Evolutionary conservation across 768 basidiomycete genomes (phyloP).

Genomic region (Lactifluus volemus): DNA sequence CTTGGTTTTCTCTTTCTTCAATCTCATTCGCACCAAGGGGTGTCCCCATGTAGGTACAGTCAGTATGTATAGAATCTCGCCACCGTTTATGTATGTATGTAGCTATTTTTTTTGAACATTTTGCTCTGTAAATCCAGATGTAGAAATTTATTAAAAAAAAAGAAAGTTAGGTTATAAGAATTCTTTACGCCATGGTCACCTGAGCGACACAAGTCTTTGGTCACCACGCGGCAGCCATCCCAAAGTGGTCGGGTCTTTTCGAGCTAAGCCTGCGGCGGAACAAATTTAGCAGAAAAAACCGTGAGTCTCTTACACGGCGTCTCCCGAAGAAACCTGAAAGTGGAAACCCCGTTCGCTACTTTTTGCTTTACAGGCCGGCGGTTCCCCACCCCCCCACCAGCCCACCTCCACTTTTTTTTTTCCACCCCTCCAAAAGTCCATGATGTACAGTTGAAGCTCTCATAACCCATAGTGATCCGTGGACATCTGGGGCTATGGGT

Average conservation of each 20-base stretch:
- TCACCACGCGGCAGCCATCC: background rate
- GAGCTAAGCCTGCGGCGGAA: background rate
- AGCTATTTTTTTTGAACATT: conserved; percentile 1
- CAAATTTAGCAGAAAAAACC: background rate
- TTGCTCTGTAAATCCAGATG: background rate
- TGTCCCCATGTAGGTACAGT: conserved; percentile 12
- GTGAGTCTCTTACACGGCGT: background rate
- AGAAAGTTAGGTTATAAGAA: background rate
- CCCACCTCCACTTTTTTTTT: background rate
- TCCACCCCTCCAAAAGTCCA: no score
- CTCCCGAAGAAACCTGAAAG: conserved; percentile 1
- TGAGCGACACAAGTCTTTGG: background rate
- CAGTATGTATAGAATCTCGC: conserved; percentile 11
- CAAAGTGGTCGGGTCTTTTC: background rate
- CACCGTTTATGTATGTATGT: conserved; percentile 10
- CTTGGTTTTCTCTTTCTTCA: background rate
- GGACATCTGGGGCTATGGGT: no score
- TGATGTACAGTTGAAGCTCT: no score
- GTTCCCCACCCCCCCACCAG: background rate
- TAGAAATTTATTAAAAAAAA: background rate
- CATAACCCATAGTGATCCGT: no score
- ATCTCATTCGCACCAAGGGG: background rate
- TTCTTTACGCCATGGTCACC: background rate
- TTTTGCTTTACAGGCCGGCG: background rate
- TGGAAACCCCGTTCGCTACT: conserved; percentile 6